Evolutionary conservation across 306 rosid species (phyloP).

Genomic region (Cicer chorassanicum): DNA sequence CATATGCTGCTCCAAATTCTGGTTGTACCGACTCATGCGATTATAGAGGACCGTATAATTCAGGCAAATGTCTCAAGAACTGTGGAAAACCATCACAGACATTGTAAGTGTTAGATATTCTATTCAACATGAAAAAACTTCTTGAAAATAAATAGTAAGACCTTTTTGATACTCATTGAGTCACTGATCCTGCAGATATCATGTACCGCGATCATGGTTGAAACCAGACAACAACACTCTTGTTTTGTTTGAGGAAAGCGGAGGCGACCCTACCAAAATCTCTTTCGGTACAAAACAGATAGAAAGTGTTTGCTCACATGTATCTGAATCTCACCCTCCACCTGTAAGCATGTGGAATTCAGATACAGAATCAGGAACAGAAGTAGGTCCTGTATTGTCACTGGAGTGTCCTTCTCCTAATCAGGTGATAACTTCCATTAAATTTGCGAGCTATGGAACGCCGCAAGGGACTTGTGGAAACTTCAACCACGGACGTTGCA

Average conservation of each 20-base stretch:
- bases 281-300: slow-evolving; percentile 66
- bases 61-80: slow-evolving; percentile 72
- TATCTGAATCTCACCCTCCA: slow-evolving; percentile 81
- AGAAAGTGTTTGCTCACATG: slow-evolving; percentile 74
- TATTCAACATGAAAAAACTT: neutral
- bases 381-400: slow-evolving; percentile 58
- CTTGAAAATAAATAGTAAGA: neutral
- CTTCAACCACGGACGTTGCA: slow-evolving; percentile 73
- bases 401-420: slow-evolving; percentile 76
- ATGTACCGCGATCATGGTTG: slow-evolving; percentile 85
- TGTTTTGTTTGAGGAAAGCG: slow-evolving; percentile 82
- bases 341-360: slow-evolving; percentile 75
- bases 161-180: slow-evolving; percentile 31
- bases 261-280: slow-evolving; percentile 78
- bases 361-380: slow-evolving; percentile 51
- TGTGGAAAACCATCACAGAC: slow-evolving; percentile 90
- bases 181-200: slow-evolving; percentile 61
- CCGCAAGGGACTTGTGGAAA: slow-evolving; percentile 84
- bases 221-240: slow-evolving; percentile 64
- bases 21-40: slow-evolving; percentile 66
- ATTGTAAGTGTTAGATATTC: slow-evolving; percentile 58
- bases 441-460: slow-evolving; percentile 85
- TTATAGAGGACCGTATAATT: slow-evolving; percentile 64
- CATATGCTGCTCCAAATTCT: slow-evolving; percentile 51
- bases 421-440: slow-evolving; percentile 79